These are phyloP conservation scores for Cytospora schulzeri DNA, from an alignment of 2,329 filamentous ascomycete genomes.

Conservation along the genomic window DNA sequence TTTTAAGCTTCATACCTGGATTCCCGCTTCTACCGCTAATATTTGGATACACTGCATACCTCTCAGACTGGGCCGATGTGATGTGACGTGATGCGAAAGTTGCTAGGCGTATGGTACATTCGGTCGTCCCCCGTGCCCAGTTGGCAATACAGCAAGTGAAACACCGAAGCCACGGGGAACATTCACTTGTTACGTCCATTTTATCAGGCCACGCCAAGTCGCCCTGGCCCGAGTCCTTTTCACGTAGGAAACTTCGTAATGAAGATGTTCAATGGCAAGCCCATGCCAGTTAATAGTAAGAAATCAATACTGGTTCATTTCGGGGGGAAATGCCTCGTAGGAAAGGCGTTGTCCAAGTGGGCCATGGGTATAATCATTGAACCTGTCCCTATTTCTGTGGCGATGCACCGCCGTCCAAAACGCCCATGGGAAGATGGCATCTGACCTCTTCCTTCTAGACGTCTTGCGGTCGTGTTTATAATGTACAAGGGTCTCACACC, in stretches of 20 bases:
- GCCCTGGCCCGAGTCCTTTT: not conserved
- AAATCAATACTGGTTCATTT: not conserved
- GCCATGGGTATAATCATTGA: constrained; percentile 23
- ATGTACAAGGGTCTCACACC: constrained; percentile 13
- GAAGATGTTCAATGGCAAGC: not conserved
- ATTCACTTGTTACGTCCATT: not conserved
- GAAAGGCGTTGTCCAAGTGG: not conserved
- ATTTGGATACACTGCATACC: not conserved
- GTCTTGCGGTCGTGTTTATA: constrained; percentile 12
- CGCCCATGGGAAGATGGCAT: constrained; percentile 8
- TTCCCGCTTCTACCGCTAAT: not conserved
- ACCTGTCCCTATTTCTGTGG: constrained; percentile 17
- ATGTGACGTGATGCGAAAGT: not conserved
- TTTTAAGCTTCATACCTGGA: not conserved
- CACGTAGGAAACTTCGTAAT: not conserved
- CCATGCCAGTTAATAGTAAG: not conserved
- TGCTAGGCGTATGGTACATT: not conserved
- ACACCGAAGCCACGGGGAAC: not conserved
- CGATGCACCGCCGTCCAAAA: constrained; percentile 18
- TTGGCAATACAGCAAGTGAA: not conserved
- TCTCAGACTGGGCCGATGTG: not conserved
- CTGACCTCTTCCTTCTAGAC: constrained; percentile 4
- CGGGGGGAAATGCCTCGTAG: not conserved
- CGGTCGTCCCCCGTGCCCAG: not conserved
- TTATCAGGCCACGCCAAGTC: not conserved